Conservation (phyloP, 768 basidiomycete species). For the Serendipita sp. region DNA sequence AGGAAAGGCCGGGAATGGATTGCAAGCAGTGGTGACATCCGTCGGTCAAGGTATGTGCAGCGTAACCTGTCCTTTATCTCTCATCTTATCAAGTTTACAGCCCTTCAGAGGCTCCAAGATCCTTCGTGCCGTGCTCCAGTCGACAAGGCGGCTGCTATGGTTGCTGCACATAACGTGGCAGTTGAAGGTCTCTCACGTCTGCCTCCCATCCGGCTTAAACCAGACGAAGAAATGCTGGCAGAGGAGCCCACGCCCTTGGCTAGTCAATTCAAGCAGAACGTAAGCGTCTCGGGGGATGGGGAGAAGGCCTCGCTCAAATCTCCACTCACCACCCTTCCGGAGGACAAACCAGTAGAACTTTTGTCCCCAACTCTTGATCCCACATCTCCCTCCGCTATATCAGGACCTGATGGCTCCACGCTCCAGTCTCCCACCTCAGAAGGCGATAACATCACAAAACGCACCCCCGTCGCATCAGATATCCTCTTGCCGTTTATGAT, state of each 20-base stretch:
- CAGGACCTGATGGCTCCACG: background rate
- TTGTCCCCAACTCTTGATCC: slow-evolving; percentile 9
- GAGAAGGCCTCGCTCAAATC: background rate
- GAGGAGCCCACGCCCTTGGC: slow-evolving; percentile 16
- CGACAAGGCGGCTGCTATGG: slow-evolving; percentile 66
- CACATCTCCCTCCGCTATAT: background rate
- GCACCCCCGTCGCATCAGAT: slow-evolving; percentile 58
- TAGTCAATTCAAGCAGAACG: slow-evolving; percentile 1
- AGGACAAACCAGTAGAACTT: slow-evolving; percentile 10
- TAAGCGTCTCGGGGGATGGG: background rate
- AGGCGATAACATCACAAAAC: background rate
- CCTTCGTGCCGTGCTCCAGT: slow-evolving; percentile 38
- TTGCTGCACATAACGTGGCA: slow-evolving; percentile 69
- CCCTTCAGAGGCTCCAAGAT: slow-evolving; percentile 35
- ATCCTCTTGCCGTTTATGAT: slow-evolving; percentile 87
- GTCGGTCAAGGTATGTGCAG: slow-evolving; percentile 63
- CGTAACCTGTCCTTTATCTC: background rate
- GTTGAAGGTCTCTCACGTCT: slow-evolving; percentile 67
- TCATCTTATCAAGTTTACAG: slow-evolving; percentile 18
- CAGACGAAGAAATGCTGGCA: slow-evolving; percentile 25
- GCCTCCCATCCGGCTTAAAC: slow-evolving; percentile 57
- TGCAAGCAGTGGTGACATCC: slow-evolving; percentile 42
- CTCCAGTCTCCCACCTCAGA: background rate
- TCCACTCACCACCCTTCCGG: background rate
- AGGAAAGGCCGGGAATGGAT: slow-evolving; percentile 27